These are phyloP conservation scores for Protea cynaroides DNA, from an alignment of 164 flowering plant genomes.

Conservation along the genomic window DNA sequence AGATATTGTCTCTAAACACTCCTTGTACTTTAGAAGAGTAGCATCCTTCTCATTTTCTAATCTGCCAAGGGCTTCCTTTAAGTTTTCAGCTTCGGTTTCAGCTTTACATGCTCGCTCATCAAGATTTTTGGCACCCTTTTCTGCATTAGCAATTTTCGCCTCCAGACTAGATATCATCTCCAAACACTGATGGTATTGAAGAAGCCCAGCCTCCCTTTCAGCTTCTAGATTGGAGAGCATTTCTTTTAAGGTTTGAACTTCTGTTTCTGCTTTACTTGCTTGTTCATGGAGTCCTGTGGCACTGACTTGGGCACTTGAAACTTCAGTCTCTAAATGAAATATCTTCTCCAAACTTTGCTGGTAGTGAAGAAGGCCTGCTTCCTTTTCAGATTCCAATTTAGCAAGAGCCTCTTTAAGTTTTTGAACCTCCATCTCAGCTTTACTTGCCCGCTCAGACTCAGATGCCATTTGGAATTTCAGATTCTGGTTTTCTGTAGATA, in stretches of 20 bases:
- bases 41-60: slow-evolving; percentile 15
- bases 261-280: slow-evolving; percentile 55
- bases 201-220: slow-evolving; percentile 45
- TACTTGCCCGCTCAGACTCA: slow-evolving; percentile 29
- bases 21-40: slow-evolving; percentile 28
- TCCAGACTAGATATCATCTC: slow-evolving; percentile 46
- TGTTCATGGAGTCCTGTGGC: slow-evolving; percentile 38
- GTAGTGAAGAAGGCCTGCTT: slow-evolving; percentile 37
- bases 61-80: slow-evolving; percentile 11
- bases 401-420: slow-evolving; percentile 40
- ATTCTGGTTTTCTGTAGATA: slow-evolving; percentile 29
- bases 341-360: slow-evolving; percentile 50
- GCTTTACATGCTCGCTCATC: slow-evolving; percentile 14
- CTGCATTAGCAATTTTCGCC: slow-evolving; percentile 19
- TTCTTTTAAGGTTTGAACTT: slow-evolving; percentile 43
- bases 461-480: slow-evolving; percentile 19
- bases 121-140: slow-evolving; percentile 20
- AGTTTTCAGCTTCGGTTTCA: slow-evolving; percentile 9
- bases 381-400: slow-evolving; percentile 50
- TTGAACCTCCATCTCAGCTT: slow-evolving; percentile 40
- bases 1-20: slow-evolving; percentile 42
- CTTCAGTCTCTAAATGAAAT: slow-evolving; percentile 42
- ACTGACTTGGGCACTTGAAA: slow-evolving; percentile 34
- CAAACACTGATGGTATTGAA: slow-evolving; percentile 34
- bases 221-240: slow-evolving; percentile 41